Base-by-base conservation (phyloP, 106 monocot species). In the Platanthera zijinensis region DNA sequence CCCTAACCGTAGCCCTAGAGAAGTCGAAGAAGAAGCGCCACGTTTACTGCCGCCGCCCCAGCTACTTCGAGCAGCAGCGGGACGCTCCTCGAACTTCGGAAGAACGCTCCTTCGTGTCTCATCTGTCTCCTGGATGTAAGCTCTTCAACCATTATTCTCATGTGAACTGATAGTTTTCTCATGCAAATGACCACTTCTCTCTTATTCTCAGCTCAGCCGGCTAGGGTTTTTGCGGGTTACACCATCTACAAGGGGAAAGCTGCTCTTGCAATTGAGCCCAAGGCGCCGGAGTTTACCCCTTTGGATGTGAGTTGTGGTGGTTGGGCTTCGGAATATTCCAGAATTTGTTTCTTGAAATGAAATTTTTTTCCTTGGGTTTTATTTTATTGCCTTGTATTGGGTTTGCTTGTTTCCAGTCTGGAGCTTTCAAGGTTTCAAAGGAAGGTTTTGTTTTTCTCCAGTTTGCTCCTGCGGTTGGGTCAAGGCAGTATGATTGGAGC, bases 211-310 rank as follows among this genome's bases (percentile, higher is more conserved):
- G 85, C 53, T 75, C 89, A 63, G 53, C 21, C 78, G 15, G 51
- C 85, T 50, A 89, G 80, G 79, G 87, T 96, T 75, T 96, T 83
- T 70, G 86, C 87, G 0, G 88, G 89, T 12, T 85, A 99, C 70
- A 85, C 94, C 39, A 94, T 99, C 45, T 99, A 99, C 81, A 99
- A 99, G 56, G 97, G 97, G 22, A 94, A 99, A 88, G 97, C 91
- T 0, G 97, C 94, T 11, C 89, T 99, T 45, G 82, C 89, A 15
- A 66, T 99, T 4, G 87, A 88, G 75, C 97, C 94, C 0, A 86
- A 79, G 71, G 69, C 94, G 14, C 97, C 97, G 13, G 94, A 99
- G 77, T 99, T 99, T 67, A 48, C 80, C 17, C 91, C 88, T 13
- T 74, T 99, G 17, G 97, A 99, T 77, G 96, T 97, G 61, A 76